Base-by-base conservation (phyloP, 352 stramenopile genomes). In the Phytophthora sansomeana region DNA sequence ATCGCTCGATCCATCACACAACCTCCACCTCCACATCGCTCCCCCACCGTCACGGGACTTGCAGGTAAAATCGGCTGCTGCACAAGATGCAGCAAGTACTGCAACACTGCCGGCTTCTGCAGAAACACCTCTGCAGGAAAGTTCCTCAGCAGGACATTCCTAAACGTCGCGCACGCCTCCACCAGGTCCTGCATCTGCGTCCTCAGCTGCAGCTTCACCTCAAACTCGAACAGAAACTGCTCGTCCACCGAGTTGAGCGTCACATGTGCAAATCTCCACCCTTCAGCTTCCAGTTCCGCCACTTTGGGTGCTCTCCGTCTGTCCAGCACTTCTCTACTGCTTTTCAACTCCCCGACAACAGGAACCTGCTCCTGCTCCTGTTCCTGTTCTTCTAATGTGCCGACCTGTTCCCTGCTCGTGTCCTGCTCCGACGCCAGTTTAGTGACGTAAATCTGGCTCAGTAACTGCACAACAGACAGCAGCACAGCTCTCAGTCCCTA, bases 171-270 rank as follows among this genome's bases (percentile, higher is more conserved):
- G 44, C 77, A 89, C 8, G 80, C 72, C 17, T 49, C 52, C 16
- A 91, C 85, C 47, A 92, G 59, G 41, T 93, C 83, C 19, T 65
- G 68, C 0, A 68, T 62, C 28, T 61, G 73, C 11, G 77, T 87
- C 14, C 78, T 67, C 21, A 93, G 63, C 19, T 74, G 71, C 17
- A 91, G 71, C 47, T 87, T 90, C 48, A 93, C 85, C 58, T 95
- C 79, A 59, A 93, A 91, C 59, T 92, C 87, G 32, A 95, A 93
- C 7, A 95, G 67, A 43, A 71, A 71, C 55, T 95, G 83, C 32
- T 93, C 85, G 56, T 95, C 85, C 32, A 75, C 75, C 2, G 78
- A 56, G 14, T 74, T 66, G 24, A 95, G 69, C n/a, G 64, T 48
- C 10, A 93, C 78, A 0, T 38, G 60, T 6, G 87, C 72, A 51